Conservation (phyloP, 208 protist species). For the Phytomonas serpens region DNA sequence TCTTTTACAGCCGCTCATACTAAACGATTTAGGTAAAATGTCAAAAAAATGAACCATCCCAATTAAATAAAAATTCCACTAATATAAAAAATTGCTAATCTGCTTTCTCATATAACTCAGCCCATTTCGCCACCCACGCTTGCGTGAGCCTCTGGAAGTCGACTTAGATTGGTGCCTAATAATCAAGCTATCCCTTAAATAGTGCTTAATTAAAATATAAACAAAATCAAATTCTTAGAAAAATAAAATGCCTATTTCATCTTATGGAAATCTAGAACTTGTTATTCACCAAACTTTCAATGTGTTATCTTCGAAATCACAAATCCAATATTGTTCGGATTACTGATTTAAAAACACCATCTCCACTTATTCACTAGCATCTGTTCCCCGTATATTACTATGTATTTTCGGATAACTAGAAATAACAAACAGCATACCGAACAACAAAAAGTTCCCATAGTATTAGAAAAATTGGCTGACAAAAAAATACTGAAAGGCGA, state of each 20-base stretch:
- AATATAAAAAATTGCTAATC: neutral
- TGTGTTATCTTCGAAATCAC: neutral
- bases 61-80: neutral
- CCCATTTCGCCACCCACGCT: neutral
- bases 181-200: neutral
- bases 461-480: neutral
- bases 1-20: neutral
- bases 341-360: neutral
- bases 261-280: neutral
- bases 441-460: too few relatives aligned
- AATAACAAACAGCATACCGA: too few relatives aligned
- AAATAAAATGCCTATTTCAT: neutral
- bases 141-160: neutral
- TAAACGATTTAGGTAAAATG: neutral
- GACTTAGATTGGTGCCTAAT: neutral
- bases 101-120: neutral
- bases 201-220: neutral
- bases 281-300: neutral
- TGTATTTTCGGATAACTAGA: neutral
- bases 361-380: neutral
- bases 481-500: neutral
- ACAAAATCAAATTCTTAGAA: neutral
- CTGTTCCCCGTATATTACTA: neutral
- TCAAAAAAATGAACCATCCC: neutral
- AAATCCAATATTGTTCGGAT: neutral